These are phyloP conservation scores for Litchi chinensis DNA, from an alignment of 345 rosid species.

Conservation along the genomic window DNA sequence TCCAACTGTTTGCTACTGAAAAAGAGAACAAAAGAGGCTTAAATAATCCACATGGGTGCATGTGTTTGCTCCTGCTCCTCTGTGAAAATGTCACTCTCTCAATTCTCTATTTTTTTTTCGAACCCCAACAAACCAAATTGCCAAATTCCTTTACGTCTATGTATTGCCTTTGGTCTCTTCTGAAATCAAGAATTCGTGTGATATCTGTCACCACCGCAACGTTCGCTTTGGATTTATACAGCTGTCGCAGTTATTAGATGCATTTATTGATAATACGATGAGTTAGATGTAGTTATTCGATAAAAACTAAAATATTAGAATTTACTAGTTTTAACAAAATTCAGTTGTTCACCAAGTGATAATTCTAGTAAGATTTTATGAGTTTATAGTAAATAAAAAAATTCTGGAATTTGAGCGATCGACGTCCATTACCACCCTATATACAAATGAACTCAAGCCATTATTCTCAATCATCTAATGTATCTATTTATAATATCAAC, in stretches of 20 bases:
- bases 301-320: no score
- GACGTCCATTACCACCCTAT: no score
- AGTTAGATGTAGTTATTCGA: no score
- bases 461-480: no score
- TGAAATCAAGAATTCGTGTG: not conserved
- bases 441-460: no score
- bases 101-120: no score
- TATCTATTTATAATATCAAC: not conserved
- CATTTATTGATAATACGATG: no score
- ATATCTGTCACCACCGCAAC: not conserved
- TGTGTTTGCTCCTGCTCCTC: constrained; percentile 19
- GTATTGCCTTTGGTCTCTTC: not conserved
- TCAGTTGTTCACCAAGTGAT: not conserved
- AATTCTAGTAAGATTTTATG: not conserved
- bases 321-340: not conserved
- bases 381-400: not conserved
- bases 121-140: not conserved
- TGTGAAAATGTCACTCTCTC: no score
- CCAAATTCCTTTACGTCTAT: not conserved
- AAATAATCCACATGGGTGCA: constrained; percentile 50
- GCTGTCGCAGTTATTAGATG: no score
- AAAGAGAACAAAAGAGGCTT: constrained; percentile 12
- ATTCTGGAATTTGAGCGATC: not conserved
- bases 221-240: not conserved
- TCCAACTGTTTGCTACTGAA: constrained; percentile 7